These are phyloP conservation scores for Tuber magnatum DNA, from an alignment of 495 filamentous ascomycete species.

Conservation along the genomic window DNA sequence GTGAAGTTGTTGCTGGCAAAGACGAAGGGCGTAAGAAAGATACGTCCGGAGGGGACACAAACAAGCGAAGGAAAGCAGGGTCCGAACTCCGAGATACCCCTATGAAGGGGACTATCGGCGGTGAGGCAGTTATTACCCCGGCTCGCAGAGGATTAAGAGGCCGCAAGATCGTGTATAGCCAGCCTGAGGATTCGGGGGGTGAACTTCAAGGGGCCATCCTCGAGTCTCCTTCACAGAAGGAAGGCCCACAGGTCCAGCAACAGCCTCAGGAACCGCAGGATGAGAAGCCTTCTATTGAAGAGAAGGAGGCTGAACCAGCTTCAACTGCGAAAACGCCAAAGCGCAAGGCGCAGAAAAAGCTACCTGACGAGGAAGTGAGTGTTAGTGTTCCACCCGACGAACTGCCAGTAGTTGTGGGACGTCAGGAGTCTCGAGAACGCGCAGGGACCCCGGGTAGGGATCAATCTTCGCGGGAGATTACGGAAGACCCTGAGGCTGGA, in stretches of 20 bases:
- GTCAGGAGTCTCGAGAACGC: slow-evolving; percentile 3
- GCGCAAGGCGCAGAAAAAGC: slow-evolving; percentile 7
- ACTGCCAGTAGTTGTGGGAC: background rate
- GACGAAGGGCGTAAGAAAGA: background rate
- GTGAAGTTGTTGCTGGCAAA: background rate
- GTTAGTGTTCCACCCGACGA: slow-evolving; percentile 7
- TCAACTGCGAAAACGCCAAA: slow-evolving; percentile 8
- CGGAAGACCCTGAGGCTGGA: slow-evolving; percentile 9
- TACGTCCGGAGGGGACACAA: background rate
- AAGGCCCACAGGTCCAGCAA: background rate
- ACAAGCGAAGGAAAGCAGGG: background rate
- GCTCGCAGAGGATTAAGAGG: slow-evolving; percentile 17
- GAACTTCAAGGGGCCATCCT: background rate
- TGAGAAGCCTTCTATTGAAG: background rate
- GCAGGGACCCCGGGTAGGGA: background rate
- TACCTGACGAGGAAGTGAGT: background rate
- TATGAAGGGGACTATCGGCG: background rate
- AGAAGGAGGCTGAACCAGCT: background rate
- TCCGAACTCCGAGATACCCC: background rate
- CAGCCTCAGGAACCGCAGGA: background rate
- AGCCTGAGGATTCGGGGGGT: background rate
- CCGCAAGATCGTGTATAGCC: slow-evolving; percentile 16
- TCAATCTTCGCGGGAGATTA: background rate
- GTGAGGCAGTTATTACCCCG: background rate
- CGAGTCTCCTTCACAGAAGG: background rate